These are phyloP conservation scores for Pleurotus eryngii DNA, from an alignment of 768 basidiomycete species.

Conservation along the genomic window DNA sequence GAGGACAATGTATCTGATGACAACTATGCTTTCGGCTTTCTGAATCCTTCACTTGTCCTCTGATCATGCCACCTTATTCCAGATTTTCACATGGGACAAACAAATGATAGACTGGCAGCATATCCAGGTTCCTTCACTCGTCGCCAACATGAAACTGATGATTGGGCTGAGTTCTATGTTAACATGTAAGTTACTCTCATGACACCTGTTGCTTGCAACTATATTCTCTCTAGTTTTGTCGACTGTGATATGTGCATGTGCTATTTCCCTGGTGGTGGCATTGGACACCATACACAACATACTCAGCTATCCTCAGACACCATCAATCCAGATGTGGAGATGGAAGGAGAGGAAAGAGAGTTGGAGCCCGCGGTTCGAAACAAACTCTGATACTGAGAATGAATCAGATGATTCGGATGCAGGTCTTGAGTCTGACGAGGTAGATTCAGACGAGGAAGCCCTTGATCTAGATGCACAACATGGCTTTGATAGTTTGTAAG, in stretches of 20 bases:
- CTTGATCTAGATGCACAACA: no score
- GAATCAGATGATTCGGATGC: no score
- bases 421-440: no score
- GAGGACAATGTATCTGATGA: conserved; percentile 12
- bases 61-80: conserved; percentile 40
- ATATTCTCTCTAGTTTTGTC: conserved; percentile 20
- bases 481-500: no score
- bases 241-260: conserved; percentile 34
- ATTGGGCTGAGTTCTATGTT: conserved; percentile 32
- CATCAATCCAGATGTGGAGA: no score
- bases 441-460: no score
- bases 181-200: conserved; percentile 25
- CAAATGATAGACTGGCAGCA: conserved; percentile 11
- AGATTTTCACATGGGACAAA: conserved; percentile 22
- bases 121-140: not conserved
- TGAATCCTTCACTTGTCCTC: conserved; percentile 40
- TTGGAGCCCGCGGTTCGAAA: no score
- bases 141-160: conserved; percentile 12
- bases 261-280: conserved; percentile 22
- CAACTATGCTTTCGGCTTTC: conserved; percentile 37
- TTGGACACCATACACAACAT: conserved; percentile 22
- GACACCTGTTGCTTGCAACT: not conserved
- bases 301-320: no score
- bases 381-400: no score
- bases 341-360: no score